phyloP scores from a whole-genome alignment of 202 grass and related monocot genomes.

The Eragrostis tef region DNA sequence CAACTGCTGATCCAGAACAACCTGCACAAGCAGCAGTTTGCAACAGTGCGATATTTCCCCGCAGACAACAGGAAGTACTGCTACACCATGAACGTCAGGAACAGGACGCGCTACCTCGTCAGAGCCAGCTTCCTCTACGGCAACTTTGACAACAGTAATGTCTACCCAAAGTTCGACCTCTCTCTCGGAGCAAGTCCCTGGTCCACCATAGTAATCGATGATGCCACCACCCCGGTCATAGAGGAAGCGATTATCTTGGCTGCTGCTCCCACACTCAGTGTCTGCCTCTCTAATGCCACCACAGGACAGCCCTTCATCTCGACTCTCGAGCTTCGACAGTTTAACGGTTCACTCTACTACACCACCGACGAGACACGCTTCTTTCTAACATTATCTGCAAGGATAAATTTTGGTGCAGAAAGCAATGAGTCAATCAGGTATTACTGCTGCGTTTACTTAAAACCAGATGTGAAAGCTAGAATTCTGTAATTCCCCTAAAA shows the following conservation, averaged over 20 bases:
- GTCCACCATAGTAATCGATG: slow-evolving; percentile 82
- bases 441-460: neutral
- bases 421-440: slow-evolving; percentile 87
- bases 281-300: slow-evolving; percentile 87
- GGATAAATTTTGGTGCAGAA: slow-evolving; percentile 90
- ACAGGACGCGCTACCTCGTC: slow-evolving; percentile 83
- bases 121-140: slow-evolving; percentile 91
- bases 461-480: neutral
- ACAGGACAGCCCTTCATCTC: slow-evolving; percentile 94
- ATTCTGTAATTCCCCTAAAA: neutral
- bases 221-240: slow-evolving; percentile 62
- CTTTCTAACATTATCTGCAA: slow-evolving; percentile 78
- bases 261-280: slow-evolving; percentile 66
- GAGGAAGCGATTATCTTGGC: slow-evolving; percentile 76
- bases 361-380: slow-evolving; percentile 73
- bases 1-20: slow-evolving; percentile 47
- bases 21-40: slow-evolving; percentile 52
- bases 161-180: slow-evolving; percentile 88
- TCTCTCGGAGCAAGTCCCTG: slow-evolving; percentile 79
- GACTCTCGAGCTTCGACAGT: slow-evolving; percentile 82
- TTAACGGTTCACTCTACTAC: slow-evolving; percentile 87
- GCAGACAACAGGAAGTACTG: slow-evolving; percentile 87
- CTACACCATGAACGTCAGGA: slow-evolving; percentile 92
- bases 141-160: slow-evolving; percentile 95
- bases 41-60: slow-evolving; percentile 71